These are phyloP conservation scores for Kokia cookei DNA, from an alignment of 441 rosid species.

Conservation along the genomic window DNA sequence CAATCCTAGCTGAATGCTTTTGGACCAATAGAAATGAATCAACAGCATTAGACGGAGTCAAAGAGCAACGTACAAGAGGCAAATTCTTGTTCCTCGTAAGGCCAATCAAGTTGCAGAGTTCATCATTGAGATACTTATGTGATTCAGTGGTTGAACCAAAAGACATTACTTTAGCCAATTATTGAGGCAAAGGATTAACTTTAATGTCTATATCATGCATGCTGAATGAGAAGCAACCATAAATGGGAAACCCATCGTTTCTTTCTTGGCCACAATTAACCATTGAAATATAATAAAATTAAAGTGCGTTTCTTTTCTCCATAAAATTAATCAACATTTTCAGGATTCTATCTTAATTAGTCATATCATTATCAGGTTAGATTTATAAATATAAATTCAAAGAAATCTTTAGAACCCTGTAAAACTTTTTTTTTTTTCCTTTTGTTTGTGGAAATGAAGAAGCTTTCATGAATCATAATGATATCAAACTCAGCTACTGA, in stretches of 20 bases:
- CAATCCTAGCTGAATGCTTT: neutral
- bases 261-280: neutral
- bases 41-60: neutral
- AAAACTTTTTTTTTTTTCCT: neutral
- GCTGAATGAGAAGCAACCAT: conserved; percentile 35
- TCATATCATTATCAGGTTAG: neutral
- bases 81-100: neutral
- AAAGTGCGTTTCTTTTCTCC: too few species aligned
- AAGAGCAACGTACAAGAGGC: neutral
- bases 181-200: conserved; percentile 1
- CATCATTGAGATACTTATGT: neutral
- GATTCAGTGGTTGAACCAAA: conserved; percentile 3
- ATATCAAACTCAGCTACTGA: neutral
- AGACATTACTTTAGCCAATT: neutral
- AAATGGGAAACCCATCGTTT: neutral
- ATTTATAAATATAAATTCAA: neutral
- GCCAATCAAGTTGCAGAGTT: neutral
- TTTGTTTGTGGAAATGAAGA: neutral
- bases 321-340: neutral
- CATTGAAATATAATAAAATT: neutral
- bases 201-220: conserved; percentile 24
- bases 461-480: neutral
- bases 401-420: too few species aligned
- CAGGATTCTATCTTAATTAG: neutral
- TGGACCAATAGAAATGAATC: neutral